Evolutionary conservation across 257 asterid species (phyloP), one percentile per base, ranked within the genome.

Genomic region (Vinca minor): DNA sequence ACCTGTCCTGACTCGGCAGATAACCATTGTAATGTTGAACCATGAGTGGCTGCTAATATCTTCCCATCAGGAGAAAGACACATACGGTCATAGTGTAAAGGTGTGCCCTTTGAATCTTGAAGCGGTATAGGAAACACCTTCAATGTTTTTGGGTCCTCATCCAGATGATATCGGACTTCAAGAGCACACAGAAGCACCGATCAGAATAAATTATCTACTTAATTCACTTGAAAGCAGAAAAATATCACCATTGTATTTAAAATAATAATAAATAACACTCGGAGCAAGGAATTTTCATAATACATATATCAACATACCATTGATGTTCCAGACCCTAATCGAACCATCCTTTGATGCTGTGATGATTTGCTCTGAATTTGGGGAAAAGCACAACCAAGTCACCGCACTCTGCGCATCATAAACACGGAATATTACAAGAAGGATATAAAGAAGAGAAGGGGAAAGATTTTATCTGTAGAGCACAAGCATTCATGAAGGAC

Each of bases 261-360:
- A 60, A 26, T 4, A 38, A 4, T 1, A 7, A 39, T 18, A 38
- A 4, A 3, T 6, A 39, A 28, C 26, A 49, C 29, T 47, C 39
- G 8, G 18, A 53, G 20, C 18, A 47, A 60, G 38, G 11, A 63
- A n/a, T 63, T 60, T 47, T 5, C 23, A 7, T 38, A 38, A 38
- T 26, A 21, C 36, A 44, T 49, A 13, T 41, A 11, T 38, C 46
- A 25, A 57, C 84, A 26, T 84, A 89, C 99, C 99, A 57, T 87
- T 82, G 74, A 93, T 87, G 71, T 93, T 93, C 97, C 97, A 93
- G 73, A 77, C 77, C 75, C 99, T 83, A 56, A 93, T 85, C 6
- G 94, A 77, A 52, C 95, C 96, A 74, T 93, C 99, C 89, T 89
- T 93, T 34, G 99, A 93, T 66, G 95, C 89, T 13, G 99, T 93